Conservation (phyloP, 257 asterid genomes). For the Gardenia jasminoides region DNA sequence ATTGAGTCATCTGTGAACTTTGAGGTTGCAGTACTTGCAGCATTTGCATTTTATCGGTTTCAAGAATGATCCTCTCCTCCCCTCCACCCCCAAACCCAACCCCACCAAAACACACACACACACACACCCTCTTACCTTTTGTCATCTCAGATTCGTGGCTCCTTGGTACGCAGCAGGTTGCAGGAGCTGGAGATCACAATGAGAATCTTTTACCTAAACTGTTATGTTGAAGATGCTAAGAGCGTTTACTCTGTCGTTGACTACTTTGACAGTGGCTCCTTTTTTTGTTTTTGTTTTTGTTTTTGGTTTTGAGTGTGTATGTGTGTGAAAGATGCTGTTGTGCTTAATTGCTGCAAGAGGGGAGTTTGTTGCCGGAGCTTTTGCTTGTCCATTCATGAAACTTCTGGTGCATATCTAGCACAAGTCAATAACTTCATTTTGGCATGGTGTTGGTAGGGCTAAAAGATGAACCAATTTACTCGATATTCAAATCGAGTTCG, state of each 20-base stretch:
- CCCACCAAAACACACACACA: too few species aligned
- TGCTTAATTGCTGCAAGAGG: not conserved
- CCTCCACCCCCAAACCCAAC: too few species aligned
- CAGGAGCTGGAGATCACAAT: not conserved
- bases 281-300: too few species aligned
- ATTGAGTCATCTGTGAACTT: not conserved
- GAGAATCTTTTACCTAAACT: not conserved
- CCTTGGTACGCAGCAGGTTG: not conserved
- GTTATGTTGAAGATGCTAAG: not conserved
- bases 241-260: not conserved
- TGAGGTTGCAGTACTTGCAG: not conserved
- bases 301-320: not conserved
- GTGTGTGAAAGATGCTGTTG: not conserved
- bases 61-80: not conserved
- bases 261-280: not conserved
- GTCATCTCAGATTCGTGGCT: not conserved
- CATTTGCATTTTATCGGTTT: not conserved
- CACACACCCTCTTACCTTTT: not conserved
- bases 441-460: too few species aligned
- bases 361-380: not conserved
- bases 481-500: too few species aligned
- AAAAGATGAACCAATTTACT: too few species aligned
- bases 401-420: not conserved
- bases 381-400: not conserved
- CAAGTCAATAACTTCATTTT: too few species aligned